Percentiles rank a stretch among this genome's conserved stretches.
These are phyloP conservation scores for Venturia nashicola DNA, from an alignment of 2,329 filamentous ascomycete species.

Conservation along the genomic window DNA sequence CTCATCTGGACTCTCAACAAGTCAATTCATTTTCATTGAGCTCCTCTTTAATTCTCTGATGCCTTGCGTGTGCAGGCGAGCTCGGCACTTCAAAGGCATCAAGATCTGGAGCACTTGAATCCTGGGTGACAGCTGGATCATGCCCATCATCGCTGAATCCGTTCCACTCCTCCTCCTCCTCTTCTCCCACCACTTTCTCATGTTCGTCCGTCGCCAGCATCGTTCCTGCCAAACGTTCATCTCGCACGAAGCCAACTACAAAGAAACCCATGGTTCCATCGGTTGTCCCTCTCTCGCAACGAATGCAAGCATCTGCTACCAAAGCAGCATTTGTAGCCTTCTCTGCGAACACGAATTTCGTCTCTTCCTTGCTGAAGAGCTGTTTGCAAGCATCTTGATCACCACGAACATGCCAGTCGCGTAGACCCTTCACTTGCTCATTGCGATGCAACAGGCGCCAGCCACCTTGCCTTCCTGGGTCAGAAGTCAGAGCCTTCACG, in stretches of 20 bases:
- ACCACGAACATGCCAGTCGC: slow-evolving; percentile 56
- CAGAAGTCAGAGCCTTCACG: slow-evolving; percentile 53
- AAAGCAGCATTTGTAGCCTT: slow-evolving; percentile 24
- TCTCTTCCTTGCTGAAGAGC: background rate
- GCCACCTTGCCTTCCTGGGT: slow-evolving; percentile 51
- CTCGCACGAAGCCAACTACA: slow-evolving; percentile 57
- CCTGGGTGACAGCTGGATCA: background rate
- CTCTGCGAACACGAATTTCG: slow-evolving; percentile 1
- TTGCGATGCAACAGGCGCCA: slow-evolving; percentile 67
- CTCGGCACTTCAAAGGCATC: background rate
- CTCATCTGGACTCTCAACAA: too few relatives aligned
- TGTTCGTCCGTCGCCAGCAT: background rate
- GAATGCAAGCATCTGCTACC: slow-evolving; percentile 63
- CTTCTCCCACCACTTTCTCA: background rate
- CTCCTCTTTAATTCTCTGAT: too few relatives aligned
- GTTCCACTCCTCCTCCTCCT: slow-evolving; percentile 2
- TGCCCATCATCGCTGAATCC: slow-evolving; percentile 8
- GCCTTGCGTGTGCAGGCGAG: background rate
- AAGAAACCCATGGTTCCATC: slow-evolving; percentile 93
- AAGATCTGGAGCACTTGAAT: background rate
- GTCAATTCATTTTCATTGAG: too few relatives aligned
- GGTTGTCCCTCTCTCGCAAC: slow-evolving; percentile 69
- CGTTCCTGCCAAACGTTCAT: background rate
- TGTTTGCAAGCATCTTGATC: slow-evolving; percentile 4
- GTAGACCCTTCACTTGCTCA: slow-evolving; percentile 66